Percentiles rank a stretch among this genome's conserved stretches.
Conservation (phyloP, 2,329 filamentous ascomycete species). For the Simplicillium aogashimaense region DNA sequence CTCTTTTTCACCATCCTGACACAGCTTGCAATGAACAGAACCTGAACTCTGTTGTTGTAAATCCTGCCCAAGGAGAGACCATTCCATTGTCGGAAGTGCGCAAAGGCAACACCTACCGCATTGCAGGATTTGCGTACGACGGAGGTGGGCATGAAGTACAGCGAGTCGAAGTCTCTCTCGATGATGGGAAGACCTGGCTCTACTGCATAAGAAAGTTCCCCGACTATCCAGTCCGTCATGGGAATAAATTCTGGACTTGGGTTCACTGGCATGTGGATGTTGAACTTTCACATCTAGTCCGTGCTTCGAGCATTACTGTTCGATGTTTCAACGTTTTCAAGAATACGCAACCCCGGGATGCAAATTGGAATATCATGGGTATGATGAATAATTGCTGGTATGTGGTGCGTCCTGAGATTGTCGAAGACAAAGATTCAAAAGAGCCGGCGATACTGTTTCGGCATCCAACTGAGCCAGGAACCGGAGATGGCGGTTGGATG, state of each 20-base stretch:
- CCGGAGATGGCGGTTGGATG: slow-evolving; percentile 39
- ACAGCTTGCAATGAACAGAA: slow-evolving; percentile 37
- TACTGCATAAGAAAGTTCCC: slow-evolving; percentile 26
- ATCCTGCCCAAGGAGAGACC: slow-evolving; percentile 32
- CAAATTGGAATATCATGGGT: slow-evolving; percentile 37
- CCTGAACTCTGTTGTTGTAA: slow-evolving; percentile 34
- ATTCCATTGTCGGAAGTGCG: slow-evolving; percentile 24
- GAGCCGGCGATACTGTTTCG: slow-evolving; percentile 27
- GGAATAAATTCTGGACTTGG: slow-evolving; percentile 45
- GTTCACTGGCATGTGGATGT: slow-evolving; percentile 41
- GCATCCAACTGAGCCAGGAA: slow-evolving; percentile 34
- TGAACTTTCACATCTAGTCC: slow-evolving; percentile 29
- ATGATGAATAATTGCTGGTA: slow-evolving; percentile 49
- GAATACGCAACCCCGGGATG: slow-evolving; percentile 35
- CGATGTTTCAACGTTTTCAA: slow-evolving; percentile 39
- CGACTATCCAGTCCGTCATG: slow-evolving; percentile 36
- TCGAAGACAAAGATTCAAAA: slow-evolving; percentile 18
- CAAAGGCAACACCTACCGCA: slow-evolving; percentile 27
- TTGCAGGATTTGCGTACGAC: slow-evolving; percentile 40
- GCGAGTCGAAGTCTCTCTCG: slow-evolving; percentile 27
- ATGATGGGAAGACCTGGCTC: slow-evolving; percentile 31
- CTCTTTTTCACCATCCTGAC: slow-evolving; percentile 34
- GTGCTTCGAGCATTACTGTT: slow-evolving; percentile 30
- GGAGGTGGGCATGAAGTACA: slow-evolving; percentile 40
- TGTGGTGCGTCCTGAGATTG: slow-evolving; percentile 27